Evolutionary conservation across 306 rosid genomes (phyloP).

Genomic region (Quercus gilva): DNA sequence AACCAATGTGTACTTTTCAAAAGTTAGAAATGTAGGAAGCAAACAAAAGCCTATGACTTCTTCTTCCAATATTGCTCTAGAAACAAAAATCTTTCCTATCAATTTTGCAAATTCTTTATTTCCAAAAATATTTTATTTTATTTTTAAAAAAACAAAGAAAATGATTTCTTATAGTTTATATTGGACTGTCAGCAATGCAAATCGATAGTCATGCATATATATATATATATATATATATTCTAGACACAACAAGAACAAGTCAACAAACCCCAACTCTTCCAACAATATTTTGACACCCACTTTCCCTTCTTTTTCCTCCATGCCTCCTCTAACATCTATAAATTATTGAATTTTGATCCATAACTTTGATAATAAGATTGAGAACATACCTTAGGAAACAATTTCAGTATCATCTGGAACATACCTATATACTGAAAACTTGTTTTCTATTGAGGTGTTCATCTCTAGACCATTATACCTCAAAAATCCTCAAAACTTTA

Average conservation of each 20-base stretch:
- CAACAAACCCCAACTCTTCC: neutral
- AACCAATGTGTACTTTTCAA: neutral
- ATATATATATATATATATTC: neutral
- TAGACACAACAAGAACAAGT: neutral
- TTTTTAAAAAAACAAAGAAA: no score
- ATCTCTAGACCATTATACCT: neutral
- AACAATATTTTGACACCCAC: neutral
- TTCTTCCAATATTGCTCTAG: neutral
- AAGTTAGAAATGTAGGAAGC: no score
- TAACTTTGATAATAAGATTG: neutral
- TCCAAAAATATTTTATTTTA: no score
- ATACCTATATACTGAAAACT: neutral
- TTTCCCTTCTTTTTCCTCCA: neutral
- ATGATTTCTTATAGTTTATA: neutral
- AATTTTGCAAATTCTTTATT: no score
- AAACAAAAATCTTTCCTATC: neutral
- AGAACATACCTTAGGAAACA: neutral
- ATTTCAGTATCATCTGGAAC: neutral
- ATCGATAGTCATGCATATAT: neutral
- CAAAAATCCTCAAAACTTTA: neutral
- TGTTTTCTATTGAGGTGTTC: neutral
- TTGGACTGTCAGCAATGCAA: neutral
- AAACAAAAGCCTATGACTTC: neutral
- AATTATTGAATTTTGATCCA: neutral
- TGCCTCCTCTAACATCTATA: neutral